Evolutionary conservation across 202 grass and related monocot genomes (phyloP), one percentile per base, ranked within the genome.

Genomic region (Schoenoplectus tabernaemontani): DNA sequence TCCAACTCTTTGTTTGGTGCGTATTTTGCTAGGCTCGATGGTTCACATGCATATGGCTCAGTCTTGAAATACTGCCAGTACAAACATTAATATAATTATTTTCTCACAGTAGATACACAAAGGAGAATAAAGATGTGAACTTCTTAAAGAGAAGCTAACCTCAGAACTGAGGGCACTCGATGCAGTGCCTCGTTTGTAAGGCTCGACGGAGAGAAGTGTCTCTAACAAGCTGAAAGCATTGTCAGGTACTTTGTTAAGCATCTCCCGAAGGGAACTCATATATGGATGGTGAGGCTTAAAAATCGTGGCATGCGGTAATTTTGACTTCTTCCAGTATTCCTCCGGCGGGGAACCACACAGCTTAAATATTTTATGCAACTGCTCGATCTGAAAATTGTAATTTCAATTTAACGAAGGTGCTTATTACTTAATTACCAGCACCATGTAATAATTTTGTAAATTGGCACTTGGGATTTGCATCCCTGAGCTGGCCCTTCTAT

Each of bases 331-430:
- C 96, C 96, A 99, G 60, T 91, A 99, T 46, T 89, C 96, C 43
- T 99, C 96, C 36, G 88, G 36, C 16, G 96, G 96, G 30, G 96
- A 99, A 19, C 96, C 96, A 71, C 96, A 99, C 48, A 99, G 65
- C 88, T 94, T 99, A 80, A 96, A 99, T 70, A 99, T 99, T 82
- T 93, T 99, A 83, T 99, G 96, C 59, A 99, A 79, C 70, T 99
- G 96, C 81, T 99, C 96, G 64, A 99, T 92, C 96, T 99, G 81
- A 64, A 87, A 89, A 43, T 51, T n/a, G 28, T 54, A 72, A 16
- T 72, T 72, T 47, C 42, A 30, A 72, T 30, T 48, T 11, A 69
- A 24, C 42, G 47, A 74, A 37, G 47, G 46, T 33, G 17, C 5
- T n/a, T 34, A 73, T 54, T 74, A 74, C 28, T 74, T 53, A 50